Evolutionary conservation across 352 stramenopile species (phyloP), one percentile per base, ranked within the genome.

Genomic region (Phytopythium sindhum): DNA sequence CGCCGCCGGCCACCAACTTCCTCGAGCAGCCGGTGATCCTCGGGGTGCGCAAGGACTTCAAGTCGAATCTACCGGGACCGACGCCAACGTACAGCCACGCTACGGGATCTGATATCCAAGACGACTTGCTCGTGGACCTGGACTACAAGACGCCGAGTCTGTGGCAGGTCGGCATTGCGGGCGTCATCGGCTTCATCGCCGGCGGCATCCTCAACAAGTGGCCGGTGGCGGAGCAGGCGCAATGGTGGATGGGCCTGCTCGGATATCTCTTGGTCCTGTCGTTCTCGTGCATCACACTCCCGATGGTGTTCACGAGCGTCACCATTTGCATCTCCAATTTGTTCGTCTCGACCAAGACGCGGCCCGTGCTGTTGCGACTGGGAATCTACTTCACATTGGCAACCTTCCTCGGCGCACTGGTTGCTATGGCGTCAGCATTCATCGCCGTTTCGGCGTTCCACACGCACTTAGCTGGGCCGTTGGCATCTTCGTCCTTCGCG

Each of bases 281-380:
- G 1, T 62, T 87, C 29, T 75, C 84, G 61, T 88, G 81, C 57
- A 69, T 90, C 57, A 80, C 77, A 23, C 57, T 90, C 19, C 81
- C 78, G 41, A 69, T 90, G n/a, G 81, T 90, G 51, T 90, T 88
- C 70, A 88, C 81, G n/a, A 87, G 70, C 39, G 73, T 88, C 58
- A 85, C 75, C 23, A 84, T 83, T 44, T 84, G 77, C 61, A 70
- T 88, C 28, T 77, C 73, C 12, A 84, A 90, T 47, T 59, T 90
- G 28, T 70, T 87, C 50, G 68, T 81, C 3, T 83, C 78, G 7
- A 63, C 70, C 48, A 88, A 90, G 50, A 81, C 77, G 4, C 67
- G 70, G 0, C 45, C 69, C 8, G 77, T 90, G 21, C 64, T 86
- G 52, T n/a, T 75, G 6, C 78, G 78, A 6, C 72, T 88, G 58